Base-by-base conservation (phyloP, 2,329 filamentous ascomycete genomes). In the Colletotrichum coccodes region DNA sequence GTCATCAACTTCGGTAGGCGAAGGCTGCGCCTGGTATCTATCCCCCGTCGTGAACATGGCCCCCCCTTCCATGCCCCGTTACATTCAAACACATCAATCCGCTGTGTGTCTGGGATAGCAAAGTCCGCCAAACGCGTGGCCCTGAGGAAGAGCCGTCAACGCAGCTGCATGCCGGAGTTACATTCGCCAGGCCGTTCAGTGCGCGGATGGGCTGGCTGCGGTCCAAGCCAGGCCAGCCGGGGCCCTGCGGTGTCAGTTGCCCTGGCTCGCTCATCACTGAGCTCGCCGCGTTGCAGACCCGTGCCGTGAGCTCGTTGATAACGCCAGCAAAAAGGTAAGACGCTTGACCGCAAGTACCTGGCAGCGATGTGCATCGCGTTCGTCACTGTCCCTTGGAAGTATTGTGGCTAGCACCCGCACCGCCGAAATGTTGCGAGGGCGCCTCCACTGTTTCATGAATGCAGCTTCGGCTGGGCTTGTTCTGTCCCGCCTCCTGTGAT, bases 391-490 rank as follows among this genome's bases (percentile, higher is more conserved):
- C 38, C 18, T 14, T 6, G 36, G 46, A 3, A 16, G 44, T 28
- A 28, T 34, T 28, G 38, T 36, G 34, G 52, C 28, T 26, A 34
- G 21, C n/a, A 38, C n/a, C n/a, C 23, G 65, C 53, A 58, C 53
- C 32, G 42, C 23, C 18, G 28, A 46, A n/a, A 34, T 3, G 63
- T 11, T 54, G 57, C 32, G n/a, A 50, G 6, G 28, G 42, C n/a
- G 30, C 40, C 54, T 23, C 53, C 54, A 11, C 44, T 65, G 65
- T 60, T 68, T 68, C 61, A 68, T 23, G 46, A 68, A 26, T 62
- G 49, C 54, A 30, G 61, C 54, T 60, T 47, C 47, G 46, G 47
- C 53, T 42, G 40, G 42, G 18, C 52, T 28, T 56, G 49, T 42
- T 30, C 42, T 65, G 61, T 54, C 14, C 12, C 12, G 53, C 23